phyloP scores from a whole-genome alignment of 108 stramenopile species.

The Stephanodiscus minutulus region DNA sequence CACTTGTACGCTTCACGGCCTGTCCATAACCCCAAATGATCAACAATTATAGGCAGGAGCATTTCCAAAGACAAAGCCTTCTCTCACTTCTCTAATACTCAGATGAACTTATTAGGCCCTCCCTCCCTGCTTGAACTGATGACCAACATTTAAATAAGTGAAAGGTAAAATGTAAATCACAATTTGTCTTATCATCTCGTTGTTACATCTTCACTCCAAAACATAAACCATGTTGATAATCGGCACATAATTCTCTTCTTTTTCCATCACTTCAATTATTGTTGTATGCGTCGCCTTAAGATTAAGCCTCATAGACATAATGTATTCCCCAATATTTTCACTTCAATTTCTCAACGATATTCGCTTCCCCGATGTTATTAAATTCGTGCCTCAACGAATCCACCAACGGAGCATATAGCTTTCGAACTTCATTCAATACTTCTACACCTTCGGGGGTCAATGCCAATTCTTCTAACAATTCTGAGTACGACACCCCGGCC shows the following conservation, averaged over 20 bases:
- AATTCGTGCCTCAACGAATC: slow-evolving; percentile 38
- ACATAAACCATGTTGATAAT: background rate
- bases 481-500: slow-evolving; percentile 36
- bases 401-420: slow-evolving; percentile 27
- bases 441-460: slow-evolving; percentile 39
- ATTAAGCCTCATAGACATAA: background rate
- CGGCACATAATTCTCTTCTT: background rate
- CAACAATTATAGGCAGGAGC: too few species aligned
- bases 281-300: background rate
- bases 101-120: too few species aligned
- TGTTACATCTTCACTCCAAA: background rate
- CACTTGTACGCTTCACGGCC: too few species aligned
- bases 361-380: slow-evolving; percentile 14
- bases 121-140: background rate
- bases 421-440: slow-evolving; percentile 45
- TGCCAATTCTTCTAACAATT: slow-evolving; percentile 46
- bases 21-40: too few species aligned
- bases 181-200: background rate
- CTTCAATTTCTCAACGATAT: slow-evolving; percentile 9
- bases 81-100: too few species aligned
- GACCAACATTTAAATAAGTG: background rate
- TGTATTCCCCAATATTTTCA: too few species aligned
- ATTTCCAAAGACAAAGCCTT: too few species aligned
- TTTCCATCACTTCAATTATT: background rate
- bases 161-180: background rate